Base-by-base conservation (phyloP, 352 stramenopile genomes). In the Pilasporangium apinafurcum region DNA sequence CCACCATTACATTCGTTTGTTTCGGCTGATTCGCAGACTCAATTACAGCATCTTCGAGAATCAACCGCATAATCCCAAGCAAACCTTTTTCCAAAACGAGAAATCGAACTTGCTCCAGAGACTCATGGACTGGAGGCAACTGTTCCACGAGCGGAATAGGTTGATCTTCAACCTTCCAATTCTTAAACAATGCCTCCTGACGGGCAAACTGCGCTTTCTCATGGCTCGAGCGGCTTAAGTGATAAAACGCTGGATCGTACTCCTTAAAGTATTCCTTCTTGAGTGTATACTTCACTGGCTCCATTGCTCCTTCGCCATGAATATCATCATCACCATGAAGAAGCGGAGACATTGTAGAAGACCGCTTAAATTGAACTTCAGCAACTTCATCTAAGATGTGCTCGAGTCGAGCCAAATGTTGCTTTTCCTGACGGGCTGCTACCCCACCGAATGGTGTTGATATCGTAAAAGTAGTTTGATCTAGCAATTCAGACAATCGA, bases 161-260 rank as follows among this genome's bases (percentile, higher is more conserved):
- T 4, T 60, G 37, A 28, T 89, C 68, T 14, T 86, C 74, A 5
- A 79, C 59, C 26, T 83, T 88, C 78, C 78, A 93, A 9, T 43
- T 63, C 51, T 86, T 89, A 49, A 91, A 90, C 21, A 93, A 50
- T n/a, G 77, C 79, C 51, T 92, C 82, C 16, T 92, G 76, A 25
- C 82, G 62, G 20, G 66, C 62, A 58, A 82, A 81, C 44, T 93
- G 82, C 0, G 82, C 77, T 33, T 89, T 86, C 48, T 91, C 77
- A 35, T 94, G 82, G 4, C 69, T 60, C 0, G 78, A 83, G 1
- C 77, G 68, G 25, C 71, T 86, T 18, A 92, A 56, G 43, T 94
- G 82, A 35, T 83, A 90, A 40, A 84, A 92, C 0, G 71, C 62
- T 13, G 82, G 82, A 37, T 94, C 82, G 30, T 92, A 92, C 52